A percentile compares a stretch with the other conserved stretches of the same genome.
Evolutionary conservation across 1,139 yeast species (phyloP).

Genomic region (Scheffersomyces segobiensis): DNA sequence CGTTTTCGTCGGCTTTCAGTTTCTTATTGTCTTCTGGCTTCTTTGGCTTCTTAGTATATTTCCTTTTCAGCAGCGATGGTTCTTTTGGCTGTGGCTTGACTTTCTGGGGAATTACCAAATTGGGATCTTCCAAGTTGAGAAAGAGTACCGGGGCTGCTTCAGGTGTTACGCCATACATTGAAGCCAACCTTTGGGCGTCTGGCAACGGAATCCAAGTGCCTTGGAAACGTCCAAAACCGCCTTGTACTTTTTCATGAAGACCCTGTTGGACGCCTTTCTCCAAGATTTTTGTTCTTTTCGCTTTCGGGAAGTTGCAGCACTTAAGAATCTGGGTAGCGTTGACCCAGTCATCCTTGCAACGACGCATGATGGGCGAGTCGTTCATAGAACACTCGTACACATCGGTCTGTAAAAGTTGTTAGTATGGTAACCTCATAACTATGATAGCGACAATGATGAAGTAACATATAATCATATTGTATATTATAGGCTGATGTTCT

Average conservation of each 20-base stretch:
- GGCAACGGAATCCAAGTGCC: conserved; percentile 95
- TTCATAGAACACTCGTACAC: conserved; percentile 84
- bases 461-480: background rate
- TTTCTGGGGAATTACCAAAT: conserved; percentile 49
- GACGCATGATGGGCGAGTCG: conserved; percentile 89
- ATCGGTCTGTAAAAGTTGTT: conserved; percentile 35
- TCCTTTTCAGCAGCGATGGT: conserved; percentile 47
- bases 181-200: conserved; percentile 55
- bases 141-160: conserved; percentile 57
- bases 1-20: conserved; percentile 21
- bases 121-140: conserved; percentile 49
- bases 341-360: conserved; percentile 90
- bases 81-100: conserved; percentile 44
- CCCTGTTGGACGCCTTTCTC: conserved; percentile 91
- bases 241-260: conserved; percentile 89
- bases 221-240: conserved; percentile 95
- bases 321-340: conserved; percentile 97
- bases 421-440: background rate
- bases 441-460: background rate
- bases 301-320: conserved; percentile 93
- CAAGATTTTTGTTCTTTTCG: conserved; percentile 85
- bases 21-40: conserved; percentile 41
- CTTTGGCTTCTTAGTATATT: conserved; percentile 40
- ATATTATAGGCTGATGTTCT: background rate
- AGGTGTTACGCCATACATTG: conserved; percentile 53